A percentile compares a stretch with the other conserved stretches of the same genome.
phyloP scores from a whole-genome alignment of 1,284 basidiomycete genomes.

The Meripilus lineatus region DNA sequence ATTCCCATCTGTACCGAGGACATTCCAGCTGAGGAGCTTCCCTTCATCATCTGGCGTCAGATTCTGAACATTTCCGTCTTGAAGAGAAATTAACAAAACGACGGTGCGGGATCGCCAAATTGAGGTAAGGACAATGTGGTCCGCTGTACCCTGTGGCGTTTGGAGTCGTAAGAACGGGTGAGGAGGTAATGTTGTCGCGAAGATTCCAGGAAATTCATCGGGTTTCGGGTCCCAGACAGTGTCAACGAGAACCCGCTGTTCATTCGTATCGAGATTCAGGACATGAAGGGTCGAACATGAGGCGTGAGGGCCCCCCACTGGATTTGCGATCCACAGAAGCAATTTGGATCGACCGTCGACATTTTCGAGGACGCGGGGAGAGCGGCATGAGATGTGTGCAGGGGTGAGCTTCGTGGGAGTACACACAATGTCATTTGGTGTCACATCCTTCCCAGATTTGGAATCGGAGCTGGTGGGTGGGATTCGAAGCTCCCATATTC shows the following conservation, averaged over 20 bases:
- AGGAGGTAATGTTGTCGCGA: conserved; percentile 43
- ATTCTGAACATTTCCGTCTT: conserved; percentile 34
- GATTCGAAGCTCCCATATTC: conserved; percentile 47
- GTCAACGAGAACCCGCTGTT: conserved; percentile 31
- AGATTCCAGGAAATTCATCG: conserved; percentile 60
- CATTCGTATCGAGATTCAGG: conserved; percentile 25
- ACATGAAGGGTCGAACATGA: conserved; percentile 49
- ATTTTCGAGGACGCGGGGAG: conserved; percentile 41
- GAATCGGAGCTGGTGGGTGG: conserved; percentile 7
- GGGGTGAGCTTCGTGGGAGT: conserved; percentile 14
- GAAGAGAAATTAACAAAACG: conserved; percentile 38
- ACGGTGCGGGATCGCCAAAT: conserved; percentile 49
- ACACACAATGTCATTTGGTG: conserved; percentile 3
- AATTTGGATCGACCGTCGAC: conserved; percentile 18
- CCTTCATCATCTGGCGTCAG: conserved; percentile 35
- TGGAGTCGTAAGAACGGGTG: conserved; percentile 37
- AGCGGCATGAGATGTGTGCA: conserved; percentile 43
- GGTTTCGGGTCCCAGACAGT: conserved; percentile 32
- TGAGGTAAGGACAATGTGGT: conserved; percentile 41
- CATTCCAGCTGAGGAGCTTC: conserved; percentile 39
- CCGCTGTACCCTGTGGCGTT: background rate
- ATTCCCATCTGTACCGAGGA: conserved; percentile 48
- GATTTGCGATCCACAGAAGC: conserved; percentile 53
- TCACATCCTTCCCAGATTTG: background rate
- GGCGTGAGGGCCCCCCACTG: conserved; percentile 55